Base-by-base conservation (phyloP, 306 rosid genomes). In the Vicia sativa region DNA sequence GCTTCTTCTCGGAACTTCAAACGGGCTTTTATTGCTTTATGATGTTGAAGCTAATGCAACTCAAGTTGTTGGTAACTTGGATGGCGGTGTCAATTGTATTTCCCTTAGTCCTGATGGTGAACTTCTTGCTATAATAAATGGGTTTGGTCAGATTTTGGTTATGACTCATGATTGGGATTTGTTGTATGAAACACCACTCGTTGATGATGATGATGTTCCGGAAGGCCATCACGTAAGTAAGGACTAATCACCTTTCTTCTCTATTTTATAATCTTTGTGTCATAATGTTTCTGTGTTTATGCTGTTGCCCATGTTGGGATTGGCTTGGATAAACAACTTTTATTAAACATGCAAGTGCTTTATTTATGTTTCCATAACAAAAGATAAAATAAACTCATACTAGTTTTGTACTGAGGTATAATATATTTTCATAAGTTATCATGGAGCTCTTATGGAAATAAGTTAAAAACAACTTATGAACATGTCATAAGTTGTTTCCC, bases 141-240 rank as follows among this genome's bases (percentile, higher is more conserved):
- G 95, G 23, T 77, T 80, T 23, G 87, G 84, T 38, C 92, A 85
- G 83, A 74, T 88, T 44, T 75, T 93, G 61, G 82, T 93, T 6
- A 90, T 93, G 97, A 90, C 95, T 41, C 89, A 74, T 59, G 99
- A 93, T 75, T 93, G 97, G 99, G 97, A 93, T 73, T 81, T 93
- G 86, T 67, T 90, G 75, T 82, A 82, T 3, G 99, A 90, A 87
- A 78, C 87, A 0, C 45, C 82, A 0, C 89, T 93, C 10, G 74
- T 72, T 62, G 93, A 31, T 31, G 64, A 31, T 31, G 63, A 58
- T 31, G 64, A 13, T 13, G 62, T 53, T 63, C 74, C 70, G 11
- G 80, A 83, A 70, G 87, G 68, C 60, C 54, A 69, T 79, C 89
- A 81, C 84, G 85, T 84, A 83, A 78, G 98, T 88, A 87, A 88